phyloP scores from a whole-genome alignment of 805 yeast species.

The Sugiyamaella valdiviana region DNA sequence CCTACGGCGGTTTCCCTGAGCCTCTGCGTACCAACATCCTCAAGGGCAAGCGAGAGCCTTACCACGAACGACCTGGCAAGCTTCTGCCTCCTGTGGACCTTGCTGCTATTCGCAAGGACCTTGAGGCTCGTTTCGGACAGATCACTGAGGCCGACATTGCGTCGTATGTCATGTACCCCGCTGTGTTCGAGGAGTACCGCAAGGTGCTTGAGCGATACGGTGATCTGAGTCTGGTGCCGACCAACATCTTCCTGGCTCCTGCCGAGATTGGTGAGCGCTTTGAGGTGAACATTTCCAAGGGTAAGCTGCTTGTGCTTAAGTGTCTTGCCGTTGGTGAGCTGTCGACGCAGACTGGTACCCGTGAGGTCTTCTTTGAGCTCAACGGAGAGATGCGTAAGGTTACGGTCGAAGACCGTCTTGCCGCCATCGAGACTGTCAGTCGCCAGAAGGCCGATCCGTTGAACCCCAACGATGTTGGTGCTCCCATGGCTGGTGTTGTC shows the following conservation, averaged over 20 bases:
- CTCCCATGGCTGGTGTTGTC: conserved; percentile 99
- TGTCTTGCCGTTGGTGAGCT: conserved; percentile 90
- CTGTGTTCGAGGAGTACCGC: conserved; percentile 86
- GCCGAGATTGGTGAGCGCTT: conserved; percentile 86
- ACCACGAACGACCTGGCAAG: conserved; percentile 87
- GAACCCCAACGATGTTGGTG: conserved; percentile 89
- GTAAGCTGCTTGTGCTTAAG: conserved; percentile 87
- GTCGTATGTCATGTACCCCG: conserved; percentile 95
- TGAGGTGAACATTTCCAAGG: conserved; percentile 83
- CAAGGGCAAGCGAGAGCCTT: conserved; percentile 86
- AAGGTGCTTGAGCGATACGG: conserved; percentile 72
- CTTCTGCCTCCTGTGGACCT: conserved; percentile 80
- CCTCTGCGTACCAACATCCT: conserved; percentile 90
- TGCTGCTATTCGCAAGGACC: conserved; percentile 61
- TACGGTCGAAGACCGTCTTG: conserved; percentile 79
- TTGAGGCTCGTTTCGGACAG: conserved; percentile 69
- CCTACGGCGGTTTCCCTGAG: conserved; percentile 99
- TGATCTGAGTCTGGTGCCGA: conserved; percentile 90
- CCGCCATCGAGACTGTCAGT: conserved; percentile 75
- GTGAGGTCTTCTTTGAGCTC: conserved; percentile 96
- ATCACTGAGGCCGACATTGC: conserved; percentile 88
- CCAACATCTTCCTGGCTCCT: conserved; percentile 82
- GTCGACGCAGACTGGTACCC: conserved; percentile 73
- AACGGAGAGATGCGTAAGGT: conserved; percentile 98
- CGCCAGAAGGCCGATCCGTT: conserved; percentile 87